Percentiles rank a stretch among this genome's conserved stretches.
phyloP scores from a whole-genome alignment of 345 rosid genomes.

The Salix caprea region DNA sequence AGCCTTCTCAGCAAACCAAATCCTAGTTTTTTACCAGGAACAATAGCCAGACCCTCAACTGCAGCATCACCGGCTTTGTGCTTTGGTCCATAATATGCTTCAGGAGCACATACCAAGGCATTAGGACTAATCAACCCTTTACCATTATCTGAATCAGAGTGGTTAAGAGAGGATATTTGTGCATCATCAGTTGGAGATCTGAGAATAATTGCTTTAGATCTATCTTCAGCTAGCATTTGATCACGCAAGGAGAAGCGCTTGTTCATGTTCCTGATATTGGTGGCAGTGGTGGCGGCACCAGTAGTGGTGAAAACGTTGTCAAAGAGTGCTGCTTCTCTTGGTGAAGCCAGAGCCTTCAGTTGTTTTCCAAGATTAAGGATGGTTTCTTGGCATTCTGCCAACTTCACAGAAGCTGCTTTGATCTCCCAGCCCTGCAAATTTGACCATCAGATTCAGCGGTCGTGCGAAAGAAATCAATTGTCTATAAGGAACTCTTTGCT shows the following conservation, averaged over 20 bases:
- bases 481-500: background rate
- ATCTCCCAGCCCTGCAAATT: conserved; percentile 62
- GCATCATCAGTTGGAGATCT: conserved; percentile 30
- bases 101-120: conserved; percentile 27
- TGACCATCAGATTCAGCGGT: conserved; percentile 7
- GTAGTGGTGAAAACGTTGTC: conserved; percentile 38
- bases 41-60: conserved; percentile 35
- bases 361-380: conserved; percentile 69
- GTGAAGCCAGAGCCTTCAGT: conserved; percentile 63
- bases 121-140: conserved; percentile 14
- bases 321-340: conserved; percentile 38
- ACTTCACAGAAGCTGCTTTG: conserved; percentile 63
- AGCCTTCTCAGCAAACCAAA: conserved; percentile 60
- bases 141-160: conserved; percentile 17
- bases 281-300: conserved; percentile 20
- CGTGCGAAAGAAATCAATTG: background rate
- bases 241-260: conserved; percentile 54
- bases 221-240: conserved; percentile 58
- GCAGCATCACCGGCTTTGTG: conserved; percentile 20
- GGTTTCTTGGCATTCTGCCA: conserved; percentile 90
- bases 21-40: conserved; percentile 51
- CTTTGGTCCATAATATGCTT: conserved; percentile 23
- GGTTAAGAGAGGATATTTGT: conserved; percentile 3
- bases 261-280: conserved; percentile 26
- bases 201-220: conserved; percentile 35